Percentiles rank a stretch among this genome's conserved stretches.
These are phyloP conservation scores for Colletotrichum liriopes DNA, from an alignment of 2,329 filamentous ascomycete species.

Conservation along the genomic window DNA sequence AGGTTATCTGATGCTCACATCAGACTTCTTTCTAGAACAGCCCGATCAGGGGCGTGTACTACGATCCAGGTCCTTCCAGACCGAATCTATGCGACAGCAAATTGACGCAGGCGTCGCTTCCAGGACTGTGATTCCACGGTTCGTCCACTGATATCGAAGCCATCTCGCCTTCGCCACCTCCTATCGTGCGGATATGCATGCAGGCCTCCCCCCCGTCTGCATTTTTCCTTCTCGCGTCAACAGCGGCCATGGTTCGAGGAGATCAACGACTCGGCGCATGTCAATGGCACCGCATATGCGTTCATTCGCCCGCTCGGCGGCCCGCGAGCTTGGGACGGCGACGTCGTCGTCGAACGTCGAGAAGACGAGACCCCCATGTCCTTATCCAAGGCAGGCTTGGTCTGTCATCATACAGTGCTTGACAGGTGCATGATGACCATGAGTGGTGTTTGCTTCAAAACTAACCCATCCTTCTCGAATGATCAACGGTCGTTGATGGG, in stretches of 20 bases:
- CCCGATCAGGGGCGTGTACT: conserved; percentile 3
- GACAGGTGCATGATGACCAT: not conserved
- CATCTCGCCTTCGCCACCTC: not conserved
- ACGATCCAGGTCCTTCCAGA: not conserved
- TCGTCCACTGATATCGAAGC: not conserved
- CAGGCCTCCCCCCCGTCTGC: not conserved
- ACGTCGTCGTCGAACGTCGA: not conserved
- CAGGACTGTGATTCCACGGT: not conserved
- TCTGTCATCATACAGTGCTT: conserved; percentile 1
- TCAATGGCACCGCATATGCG: not conserved
- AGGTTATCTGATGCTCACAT: not conserved
- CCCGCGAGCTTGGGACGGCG: conserved; percentile 14
- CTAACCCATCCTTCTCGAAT: not conserved
- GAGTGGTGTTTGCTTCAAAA: not conserved
- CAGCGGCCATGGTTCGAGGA: not conserved
- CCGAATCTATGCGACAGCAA: not conserved
- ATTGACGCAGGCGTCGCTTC: not conserved
- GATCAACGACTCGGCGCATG: conserved; percentile 15
- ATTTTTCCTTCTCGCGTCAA: not conserved
- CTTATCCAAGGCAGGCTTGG: conserved; percentile 1
- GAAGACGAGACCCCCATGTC: not conserved
- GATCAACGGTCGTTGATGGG: not conserved
- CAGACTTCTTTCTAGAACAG: not conserved
- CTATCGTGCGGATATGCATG: conserved; percentile 11
- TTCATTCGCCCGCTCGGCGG: not conserved